A percentile compares a stretch with the other conserved stretches of the same genome.
Conservation (phyloP, 257 asterid species). For the Petunia secreta region DNA sequence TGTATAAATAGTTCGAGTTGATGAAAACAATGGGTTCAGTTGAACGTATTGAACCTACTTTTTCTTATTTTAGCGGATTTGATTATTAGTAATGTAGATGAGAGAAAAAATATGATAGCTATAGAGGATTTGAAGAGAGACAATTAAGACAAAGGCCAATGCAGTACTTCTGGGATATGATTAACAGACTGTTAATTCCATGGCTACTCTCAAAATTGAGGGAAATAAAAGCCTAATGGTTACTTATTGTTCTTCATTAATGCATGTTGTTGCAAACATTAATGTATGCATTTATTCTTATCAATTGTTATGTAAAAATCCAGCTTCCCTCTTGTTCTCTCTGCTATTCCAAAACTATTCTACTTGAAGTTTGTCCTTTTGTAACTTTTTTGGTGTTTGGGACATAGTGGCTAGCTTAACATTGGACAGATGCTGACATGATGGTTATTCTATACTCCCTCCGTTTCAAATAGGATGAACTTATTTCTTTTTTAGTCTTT, state of each 20-base stretch:
- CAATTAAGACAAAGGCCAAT: neutral
- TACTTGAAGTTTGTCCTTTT: neutral
- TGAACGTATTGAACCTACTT: neutral
- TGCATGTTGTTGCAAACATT: neutral
- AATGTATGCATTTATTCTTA: slow-evolving; percentile 4
- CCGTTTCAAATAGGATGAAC: no score
- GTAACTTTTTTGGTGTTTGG: neutral
- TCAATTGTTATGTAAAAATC: neutral
- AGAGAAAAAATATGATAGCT: no score
- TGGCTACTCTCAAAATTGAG: no score
- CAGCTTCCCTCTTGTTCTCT: neutral
- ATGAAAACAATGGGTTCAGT: neutral
- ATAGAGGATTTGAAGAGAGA: neutral
- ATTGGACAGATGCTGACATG: neutral
- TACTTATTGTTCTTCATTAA: neutral
- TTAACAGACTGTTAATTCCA: no score
- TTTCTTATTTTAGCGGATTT: neutral
- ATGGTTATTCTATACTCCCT: neutral
- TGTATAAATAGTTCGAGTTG: neutral
- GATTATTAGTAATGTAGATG: slow-evolving; percentile 14
- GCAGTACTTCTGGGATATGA: no score
- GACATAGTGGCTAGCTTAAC: neutral
- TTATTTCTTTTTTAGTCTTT: no score
- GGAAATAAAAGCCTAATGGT: neutral
- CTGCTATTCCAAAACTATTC: neutral